Percentiles rank a stretch among this genome's conserved stretches.
Evolutionary conservation across 768 basidiomycete genomes (phyloP).

Genomic region (Hysterangium stoloniferum): DNA sequence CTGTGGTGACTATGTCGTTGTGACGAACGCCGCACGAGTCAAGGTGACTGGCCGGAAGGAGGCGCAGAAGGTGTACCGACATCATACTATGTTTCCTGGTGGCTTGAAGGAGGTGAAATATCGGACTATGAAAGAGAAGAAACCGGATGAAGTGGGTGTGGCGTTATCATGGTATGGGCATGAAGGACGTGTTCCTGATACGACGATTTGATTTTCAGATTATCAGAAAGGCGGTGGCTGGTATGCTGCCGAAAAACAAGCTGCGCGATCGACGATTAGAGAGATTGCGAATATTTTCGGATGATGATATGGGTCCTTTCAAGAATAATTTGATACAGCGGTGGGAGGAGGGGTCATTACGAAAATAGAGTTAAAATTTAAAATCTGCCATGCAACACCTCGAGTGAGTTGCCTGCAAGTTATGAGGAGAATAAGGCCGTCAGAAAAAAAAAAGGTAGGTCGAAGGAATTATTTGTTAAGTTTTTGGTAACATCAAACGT

Average conservation of each 20-base stretch:
- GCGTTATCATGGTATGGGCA: neutral
- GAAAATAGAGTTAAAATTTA: too few relatives aligned
- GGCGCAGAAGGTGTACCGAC: constrained; percentile 78
- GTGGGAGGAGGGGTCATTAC: constrained; percentile 45
- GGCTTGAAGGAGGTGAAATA: constrained; percentile 90
- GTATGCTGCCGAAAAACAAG: constrained; percentile 99
- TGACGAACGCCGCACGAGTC: constrained; percentile 80
- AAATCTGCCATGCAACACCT: too few relatives aligned
- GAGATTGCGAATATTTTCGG: constrained; percentile 82
- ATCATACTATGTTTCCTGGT: constrained; percentile 89
- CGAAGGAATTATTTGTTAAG: too few relatives aligned
- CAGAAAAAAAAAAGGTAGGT: too few relatives aligned
- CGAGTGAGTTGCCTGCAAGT: too few relatives aligned
- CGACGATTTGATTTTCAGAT: constrained; percentile 44
- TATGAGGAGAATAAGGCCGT: too few relatives aligned
- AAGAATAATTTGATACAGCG: constrained; percentile 70
- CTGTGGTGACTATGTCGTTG: constrained; percentile 96
- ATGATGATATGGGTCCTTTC: constrained; percentile 67
- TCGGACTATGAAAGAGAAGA: constrained; percentile 70
- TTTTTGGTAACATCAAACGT: too few relatives aligned
- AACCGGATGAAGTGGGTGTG: constrained; percentile 80
- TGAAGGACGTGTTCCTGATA: too few relatives aligned
- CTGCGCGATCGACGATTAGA: constrained; percentile 83
- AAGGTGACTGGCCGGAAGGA: constrained; percentile 86
- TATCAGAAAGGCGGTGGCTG: constrained; percentile 90